Evolutionary conservation across 1,284 basidiomycete genomes (phyloP).

Genomic region (Pyrrhoderma noxium): DNA sequence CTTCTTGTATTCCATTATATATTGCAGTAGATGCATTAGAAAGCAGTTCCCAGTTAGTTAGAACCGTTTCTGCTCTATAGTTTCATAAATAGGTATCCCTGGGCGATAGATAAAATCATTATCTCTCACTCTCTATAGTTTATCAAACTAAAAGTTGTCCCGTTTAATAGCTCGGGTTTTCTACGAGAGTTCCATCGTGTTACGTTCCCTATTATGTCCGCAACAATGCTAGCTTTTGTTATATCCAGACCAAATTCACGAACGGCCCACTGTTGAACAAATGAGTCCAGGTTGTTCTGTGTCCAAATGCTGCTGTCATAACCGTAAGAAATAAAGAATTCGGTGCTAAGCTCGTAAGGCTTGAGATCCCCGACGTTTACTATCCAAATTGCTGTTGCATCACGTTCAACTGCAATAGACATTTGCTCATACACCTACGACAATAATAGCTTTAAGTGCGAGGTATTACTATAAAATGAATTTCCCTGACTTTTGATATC

Average conservation of each 20-base stretch:
- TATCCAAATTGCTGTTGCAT: slow-evolving; percentile 53
- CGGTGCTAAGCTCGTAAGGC: slow-evolving; percentile 62
- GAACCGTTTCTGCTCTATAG: slow-evolving; percentile 48
- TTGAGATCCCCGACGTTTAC: slow-evolving; percentile 67
- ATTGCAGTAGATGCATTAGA: slow-evolving; percentile 44
- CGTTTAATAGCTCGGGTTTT: slow-evolving; percentile 61
- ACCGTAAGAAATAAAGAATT: slow-evolving; percentile 60
- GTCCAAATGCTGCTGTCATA: slow-evolving; percentile 53
- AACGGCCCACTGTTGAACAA: slow-evolving; percentile 50
- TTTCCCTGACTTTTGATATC: too few relatives aligned
- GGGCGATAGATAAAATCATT: slow-evolving; percentile 5
- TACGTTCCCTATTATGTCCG: slow-evolving; percentile 49
- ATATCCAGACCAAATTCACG: slow-evolving; percentile 52
- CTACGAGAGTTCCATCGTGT: slow-evolving; percentile 54
- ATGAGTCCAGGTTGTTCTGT: slow-evolving; percentile 44
- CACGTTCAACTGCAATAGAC: slow-evolving; percentile 49
- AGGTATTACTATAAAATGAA: too few relatives aligned
- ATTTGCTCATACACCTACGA: slow-evolving; percentile 54
- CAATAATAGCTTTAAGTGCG: too few relatives aligned
- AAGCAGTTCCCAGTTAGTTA: slow-evolving; percentile 43
- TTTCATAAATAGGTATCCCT: not conserved
- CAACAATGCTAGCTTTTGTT: slow-evolving; percentile 35
- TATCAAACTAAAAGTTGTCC: slow-evolving; percentile 53
- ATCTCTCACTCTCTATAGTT: slow-evolving; percentile 59
- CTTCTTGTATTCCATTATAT: slow-evolving; percentile 43